A percentile compares a stretch with the other conserved stretches of the same genome.
These are phyloP conservation scores for Candida mesenterica DNA, from an alignment of 1,139 yeast species.

Conservation along the genomic window DNA sequence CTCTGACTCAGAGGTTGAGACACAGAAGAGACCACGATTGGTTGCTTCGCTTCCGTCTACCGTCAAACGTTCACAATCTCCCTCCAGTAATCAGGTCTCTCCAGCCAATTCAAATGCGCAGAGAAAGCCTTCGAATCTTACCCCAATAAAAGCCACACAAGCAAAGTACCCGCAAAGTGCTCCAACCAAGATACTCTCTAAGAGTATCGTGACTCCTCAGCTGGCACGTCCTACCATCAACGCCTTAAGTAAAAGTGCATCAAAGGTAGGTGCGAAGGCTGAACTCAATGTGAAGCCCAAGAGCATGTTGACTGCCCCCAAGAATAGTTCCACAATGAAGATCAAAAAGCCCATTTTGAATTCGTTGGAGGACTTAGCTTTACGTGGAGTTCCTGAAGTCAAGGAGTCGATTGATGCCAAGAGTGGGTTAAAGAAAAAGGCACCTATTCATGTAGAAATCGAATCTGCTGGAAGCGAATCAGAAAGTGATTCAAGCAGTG, in stretches of 20 bases:
- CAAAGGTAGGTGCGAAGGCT: conserved; percentile 1
- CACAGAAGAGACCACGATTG: conserved; percentile 15
- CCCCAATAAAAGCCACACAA: conserved; percentile 1
- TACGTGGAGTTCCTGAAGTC: conserved; percentile 64
- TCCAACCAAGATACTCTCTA: conserved; percentile 5
- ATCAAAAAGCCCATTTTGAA: conserved; percentile 37
- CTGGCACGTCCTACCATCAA: neutral
- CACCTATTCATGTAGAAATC: neutral
- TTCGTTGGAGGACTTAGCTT: conserved; percentile 55
- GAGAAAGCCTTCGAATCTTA: neutral
- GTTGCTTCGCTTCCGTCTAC: conserved; percentile 14
- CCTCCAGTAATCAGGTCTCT: conserved; percentile 4
- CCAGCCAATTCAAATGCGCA: conserved; percentile 2
- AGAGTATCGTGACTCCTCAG: conserved; percentile 5
- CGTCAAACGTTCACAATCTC: conserved; percentile 10
- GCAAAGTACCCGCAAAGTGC: conserved; percentile 6
- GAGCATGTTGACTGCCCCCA: neutral
- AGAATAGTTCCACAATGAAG: conserved; percentile 6
- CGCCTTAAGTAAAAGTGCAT: conserved; percentile 8
- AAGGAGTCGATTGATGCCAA: conserved; percentile 29
- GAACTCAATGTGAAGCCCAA: conserved; percentile 2
- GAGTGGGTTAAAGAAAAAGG: conserved; percentile 4
- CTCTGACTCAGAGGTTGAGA: conserved; percentile 17
- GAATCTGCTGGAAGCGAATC: conserved; percentile 14
- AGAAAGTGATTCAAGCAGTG: conserved; percentile 16